Conservation (phyloP, 1,284 basidiomycete genomes). For the Pulveroboletus sp. region DNA sequence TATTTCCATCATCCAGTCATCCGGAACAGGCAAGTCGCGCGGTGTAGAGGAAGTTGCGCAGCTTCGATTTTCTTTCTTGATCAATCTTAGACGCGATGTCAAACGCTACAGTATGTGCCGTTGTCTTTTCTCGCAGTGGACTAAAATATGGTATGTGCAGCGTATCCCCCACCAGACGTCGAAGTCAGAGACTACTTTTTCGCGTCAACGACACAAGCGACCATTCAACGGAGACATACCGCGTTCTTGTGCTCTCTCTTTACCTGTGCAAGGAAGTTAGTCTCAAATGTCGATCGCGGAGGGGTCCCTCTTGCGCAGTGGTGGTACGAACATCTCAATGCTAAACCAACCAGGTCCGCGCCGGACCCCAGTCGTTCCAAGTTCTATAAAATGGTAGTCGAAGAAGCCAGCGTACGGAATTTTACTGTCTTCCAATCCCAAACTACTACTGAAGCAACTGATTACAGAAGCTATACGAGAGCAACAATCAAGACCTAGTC, state of each 20-base stretch:
- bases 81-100: neutral
- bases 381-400: neutral
- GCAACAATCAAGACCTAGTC: neutral
- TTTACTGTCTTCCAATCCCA: neutral
- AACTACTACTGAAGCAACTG: neutral
- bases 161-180: neutral
- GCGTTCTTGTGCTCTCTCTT: neutral
- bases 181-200: neutral
- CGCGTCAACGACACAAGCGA: no score
- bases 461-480: neutral
- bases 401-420: neutral
- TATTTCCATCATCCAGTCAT: neutral
- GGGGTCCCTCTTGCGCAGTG: neutral
- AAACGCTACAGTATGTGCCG: neutral
- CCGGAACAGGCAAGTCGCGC: neutral
- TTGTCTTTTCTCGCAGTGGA: neutral
- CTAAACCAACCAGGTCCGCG: neutral
- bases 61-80: neutral
- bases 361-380: neutral
- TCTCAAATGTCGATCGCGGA: neutral
- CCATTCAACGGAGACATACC: neutral
- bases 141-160: neutral
- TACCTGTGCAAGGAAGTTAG: neutral
- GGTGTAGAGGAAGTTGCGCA: neutral
- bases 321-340: neutral